phyloP scores from a whole-genome alignment of 1,284 basidiomycete species.

The Fomitopsis betulina region DNA sequence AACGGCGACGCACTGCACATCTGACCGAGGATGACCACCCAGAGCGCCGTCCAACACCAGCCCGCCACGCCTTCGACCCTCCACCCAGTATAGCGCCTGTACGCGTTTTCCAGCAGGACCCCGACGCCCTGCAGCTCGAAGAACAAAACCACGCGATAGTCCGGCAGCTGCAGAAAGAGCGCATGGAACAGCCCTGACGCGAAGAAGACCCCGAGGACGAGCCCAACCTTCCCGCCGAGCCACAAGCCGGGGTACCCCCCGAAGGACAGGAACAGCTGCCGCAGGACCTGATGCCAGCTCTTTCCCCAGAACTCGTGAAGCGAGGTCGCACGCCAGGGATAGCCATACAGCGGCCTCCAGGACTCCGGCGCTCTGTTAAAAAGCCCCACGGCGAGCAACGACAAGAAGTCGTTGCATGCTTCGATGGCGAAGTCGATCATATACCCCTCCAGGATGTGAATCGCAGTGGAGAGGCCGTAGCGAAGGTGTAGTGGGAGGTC shows the following conservation, averaged over 20 bases:
- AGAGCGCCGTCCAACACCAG: slow-evolving; percentile 59
- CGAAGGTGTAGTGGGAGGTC: slow-evolving; percentile 43
- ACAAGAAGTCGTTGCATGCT: slow-evolving; percentile 55
- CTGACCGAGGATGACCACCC: slow-evolving; percentile 55
- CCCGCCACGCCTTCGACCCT: slow-evolving; percentile 57
- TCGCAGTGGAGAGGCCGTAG: slow-evolving; percentile 49
- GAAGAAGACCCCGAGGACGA: slow-evolving; percentile 65
- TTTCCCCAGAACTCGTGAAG: slow-evolving; percentile 68
- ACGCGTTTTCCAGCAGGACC: slow-evolving; percentile 54
- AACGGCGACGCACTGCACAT: slow-evolving; percentile 43
- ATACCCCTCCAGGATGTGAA: slow-evolving; percentile 54
- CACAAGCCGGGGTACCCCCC: slow-evolving; percentile 61
- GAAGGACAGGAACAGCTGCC: slow-evolving; percentile 62
- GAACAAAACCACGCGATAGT: slow-evolving; percentile 49
- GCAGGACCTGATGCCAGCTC: slow-evolving; percentile 70
- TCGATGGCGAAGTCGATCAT: slow-evolving; percentile 38
- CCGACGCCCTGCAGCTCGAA: slow-evolving; percentile 58
- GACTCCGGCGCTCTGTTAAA: slow-evolving; percentile 46
- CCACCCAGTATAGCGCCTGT: slow-evolving; percentile 48
- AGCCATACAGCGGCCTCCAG: slow-evolving; percentile 68
- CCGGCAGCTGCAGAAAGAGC: slow-evolving; percentile 51
- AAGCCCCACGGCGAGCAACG: slow-evolving; percentile 52
- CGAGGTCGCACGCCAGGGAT: slow-evolving; percentile 60
- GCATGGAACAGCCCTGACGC: slow-evolving; percentile 74
- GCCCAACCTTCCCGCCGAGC: slow-evolving; percentile 50